Conservation (phyloP, 495 filamentous ascomycete species). For the Apiosordaria backusii region DNA sequence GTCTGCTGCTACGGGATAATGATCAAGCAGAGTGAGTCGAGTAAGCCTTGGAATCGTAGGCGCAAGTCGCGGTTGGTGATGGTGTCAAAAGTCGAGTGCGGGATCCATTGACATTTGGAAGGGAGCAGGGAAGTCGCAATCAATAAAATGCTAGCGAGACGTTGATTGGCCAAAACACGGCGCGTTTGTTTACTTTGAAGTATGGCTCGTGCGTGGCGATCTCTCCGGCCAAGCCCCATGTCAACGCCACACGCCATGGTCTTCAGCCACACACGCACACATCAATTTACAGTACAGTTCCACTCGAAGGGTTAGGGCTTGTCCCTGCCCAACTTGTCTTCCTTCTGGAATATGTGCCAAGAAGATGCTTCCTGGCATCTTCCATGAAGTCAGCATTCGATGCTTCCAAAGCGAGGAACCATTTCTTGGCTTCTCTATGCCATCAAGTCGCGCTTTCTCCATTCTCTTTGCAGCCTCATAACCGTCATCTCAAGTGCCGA, state of each 20-base stretch:
- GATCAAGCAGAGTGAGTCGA: neutral
- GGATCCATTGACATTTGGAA: slow-evolving; percentile 3
- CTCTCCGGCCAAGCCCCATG: neutral
- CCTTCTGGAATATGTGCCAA: neutral
- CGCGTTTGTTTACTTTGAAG: slow-evolving; percentile 35
- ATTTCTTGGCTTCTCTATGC: neutral
- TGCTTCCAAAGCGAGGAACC: neutral
- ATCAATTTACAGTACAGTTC: too few species aligned
- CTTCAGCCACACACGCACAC: neutral
- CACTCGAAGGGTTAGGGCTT: neutral
- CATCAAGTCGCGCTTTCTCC: neutral
- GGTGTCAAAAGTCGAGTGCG: slow-evolving; percentile 3
- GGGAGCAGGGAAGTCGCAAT: slow-evolving; percentile 12
- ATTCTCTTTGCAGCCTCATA: neutral
- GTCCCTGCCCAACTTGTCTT: neutral
- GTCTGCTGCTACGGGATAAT: neutral
- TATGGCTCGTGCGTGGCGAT: neutral
- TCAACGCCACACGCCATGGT: neutral
- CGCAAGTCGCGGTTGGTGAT: neutral
- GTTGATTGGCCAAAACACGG: slow-evolving; percentile 20
- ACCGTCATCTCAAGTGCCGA: neutral
- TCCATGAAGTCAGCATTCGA: neutral
- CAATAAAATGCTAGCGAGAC: slow-evolving; percentile 6
- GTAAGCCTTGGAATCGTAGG: neutral
- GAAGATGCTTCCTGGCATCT: neutral